phyloP scores from a whole-genome alignment of 1,284 basidiomycete species.

The Tilletia walkeri region DNA sequence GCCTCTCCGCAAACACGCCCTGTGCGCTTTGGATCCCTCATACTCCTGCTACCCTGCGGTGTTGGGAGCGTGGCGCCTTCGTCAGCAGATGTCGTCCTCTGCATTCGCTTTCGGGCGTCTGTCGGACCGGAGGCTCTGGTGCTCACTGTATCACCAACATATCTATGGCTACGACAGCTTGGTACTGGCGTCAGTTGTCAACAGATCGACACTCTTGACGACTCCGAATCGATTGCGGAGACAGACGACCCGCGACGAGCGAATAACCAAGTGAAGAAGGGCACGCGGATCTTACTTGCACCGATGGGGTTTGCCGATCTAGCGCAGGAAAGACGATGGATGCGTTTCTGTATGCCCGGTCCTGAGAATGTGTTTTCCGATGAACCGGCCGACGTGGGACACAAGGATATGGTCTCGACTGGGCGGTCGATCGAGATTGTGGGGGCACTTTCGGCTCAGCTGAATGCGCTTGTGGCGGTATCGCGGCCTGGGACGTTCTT shows the following conservation, averaged over 20 bases:
- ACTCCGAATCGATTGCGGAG: neutral
- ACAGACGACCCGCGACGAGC: neutral
- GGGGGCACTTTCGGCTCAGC: too few relatives aligned
- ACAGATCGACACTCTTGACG: neutral
- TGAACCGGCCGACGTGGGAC: neutral
- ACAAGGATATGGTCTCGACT: too few relatives aligned
- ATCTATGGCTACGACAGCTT: neutral
- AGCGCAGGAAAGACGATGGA: neutral
- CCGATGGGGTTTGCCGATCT: neutral
- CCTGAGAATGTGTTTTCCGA: neutral
- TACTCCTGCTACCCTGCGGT: neutral
- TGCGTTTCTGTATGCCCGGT: neutral
- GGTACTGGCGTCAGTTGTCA: neutral
- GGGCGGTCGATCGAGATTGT: too few relatives aligned
- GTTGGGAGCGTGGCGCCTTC: neutral
- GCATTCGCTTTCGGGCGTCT: neutral
- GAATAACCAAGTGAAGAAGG: neutral
- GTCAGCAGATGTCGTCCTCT: neutral
- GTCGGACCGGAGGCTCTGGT: slow-evolving; percentile 2
- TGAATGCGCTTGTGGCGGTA: too few relatives aligned
- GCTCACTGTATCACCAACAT: neutral
- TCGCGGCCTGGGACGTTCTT: too few relatives aligned
- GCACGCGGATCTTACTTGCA: neutral
- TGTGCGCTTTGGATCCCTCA: neutral
- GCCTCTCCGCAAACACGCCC: neutral